Base-by-base conservation (phyloP, 2,329 filamentous ascomycete genomes). In the Neofusicoccum sp. region DNA sequence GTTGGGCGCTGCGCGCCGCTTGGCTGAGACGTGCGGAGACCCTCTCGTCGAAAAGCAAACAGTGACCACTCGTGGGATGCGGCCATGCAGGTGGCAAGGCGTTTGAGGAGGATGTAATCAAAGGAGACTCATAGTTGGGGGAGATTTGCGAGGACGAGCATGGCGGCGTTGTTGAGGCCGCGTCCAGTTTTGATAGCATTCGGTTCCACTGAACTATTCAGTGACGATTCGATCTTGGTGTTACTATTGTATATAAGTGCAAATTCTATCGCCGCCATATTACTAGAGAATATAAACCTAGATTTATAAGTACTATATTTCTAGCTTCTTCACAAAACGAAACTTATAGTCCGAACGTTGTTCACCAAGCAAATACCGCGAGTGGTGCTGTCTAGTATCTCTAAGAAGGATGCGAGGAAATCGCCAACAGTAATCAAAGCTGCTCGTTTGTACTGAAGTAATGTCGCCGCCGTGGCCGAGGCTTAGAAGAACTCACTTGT, bases 91-190 rank as follows among this genome's bases (percentile, higher is more conserved):
- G 79, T 84, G 16, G 79, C 71, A 6, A 82, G 67, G 1, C 66
- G 67, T 63, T 82, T 82, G 65, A 76, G 75, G 1, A 70, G 66
- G 2, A 81, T 67, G 64, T 83, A 82, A 1, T 79, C 49, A n/a
- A 79, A 66, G 0, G 78, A 80, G 0, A 82, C 62, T 3, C 82
- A 56, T 0, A 80, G 58, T 63, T 84, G 82, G 0, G 80, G 79
- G 0, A 73, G 28, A 63, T 84, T 84, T 34, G 75, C 77, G 0
- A 82, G 28, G 28, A 81, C 67, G 0, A 74, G 3, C 0, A 47
- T 12, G 2, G 12, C 7, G 4, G 9, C 9, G 12, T n/a, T 20
- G 1, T 31, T 7, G 12, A 30, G 12, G 12, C 5, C 4, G 6
- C 16, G 9, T 9, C 26, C 12, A 8, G n/a, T 14, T 7, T 31